These are phyloP conservation scores for Globisporangium cystogenes DNA, from an alignment of 352 stramenopile genomes.

Conservation along the genomic window DNA sequence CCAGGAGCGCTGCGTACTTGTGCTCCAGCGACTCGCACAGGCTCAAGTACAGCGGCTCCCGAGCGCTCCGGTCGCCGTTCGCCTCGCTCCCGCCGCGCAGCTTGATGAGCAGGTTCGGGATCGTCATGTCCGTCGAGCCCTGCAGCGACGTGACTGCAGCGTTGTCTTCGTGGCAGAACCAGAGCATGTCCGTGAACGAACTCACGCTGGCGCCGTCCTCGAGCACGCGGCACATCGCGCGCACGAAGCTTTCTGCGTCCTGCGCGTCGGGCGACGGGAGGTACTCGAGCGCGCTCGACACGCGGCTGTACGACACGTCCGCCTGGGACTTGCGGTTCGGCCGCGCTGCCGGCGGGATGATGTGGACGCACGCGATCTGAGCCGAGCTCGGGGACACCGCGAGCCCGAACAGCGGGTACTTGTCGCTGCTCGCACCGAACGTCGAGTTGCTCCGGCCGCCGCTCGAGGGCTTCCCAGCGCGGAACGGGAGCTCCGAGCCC, in stretches of 20 bases:
- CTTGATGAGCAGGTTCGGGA: slow-evolving; percentile 55
- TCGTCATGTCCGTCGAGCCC: slow-evolving; percentile 34
- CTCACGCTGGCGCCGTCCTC: slow-evolving; percentile 47
- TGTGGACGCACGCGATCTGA: slow-evolving; percentile 58
- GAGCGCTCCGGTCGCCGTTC: slow-evolving; percentile 13
- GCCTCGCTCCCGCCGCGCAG: slow-evolving; percentile 23
- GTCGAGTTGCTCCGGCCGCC: neutral
- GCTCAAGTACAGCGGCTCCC: slow-evolving; percentile 52
- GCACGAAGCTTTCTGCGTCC: slow-evolving; percentile 30
- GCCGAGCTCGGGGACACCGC: slow-evolving; percentile 65
- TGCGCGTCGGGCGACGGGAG: slow-evolving; percentile 53
- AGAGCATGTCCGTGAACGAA: slow-evolving; percentile 69
- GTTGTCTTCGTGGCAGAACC: slow-evolving; percentile 78
- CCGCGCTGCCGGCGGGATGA: slow-evolving; percentile 70
- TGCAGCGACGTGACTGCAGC: slow-evolving; percentile 44
- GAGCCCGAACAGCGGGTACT: slow-evolving; percentile 70
- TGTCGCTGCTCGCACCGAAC: slow-evolving; percentile 6
- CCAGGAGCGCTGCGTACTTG: slow-evolving; percentile 17
- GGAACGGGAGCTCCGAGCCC: slow-evolving; percentile 22
- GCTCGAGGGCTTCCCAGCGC: neutral
- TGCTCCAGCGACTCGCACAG: slow-evolving; percentile 52
- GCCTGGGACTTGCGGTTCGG: slow-evolving; percentile 79
- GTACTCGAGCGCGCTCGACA: slow-evolving; percentile 69
- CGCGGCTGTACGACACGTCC: slow-evolving; percentile 79
- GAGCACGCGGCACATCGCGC: slow-evolving; percentile 45